These are phyloP conservation scores for Paracoccidioides lutzii DNA, from an alignment of 2,329 filamentous ascomycete genomes.

Conservation along the genomic window DNA sequence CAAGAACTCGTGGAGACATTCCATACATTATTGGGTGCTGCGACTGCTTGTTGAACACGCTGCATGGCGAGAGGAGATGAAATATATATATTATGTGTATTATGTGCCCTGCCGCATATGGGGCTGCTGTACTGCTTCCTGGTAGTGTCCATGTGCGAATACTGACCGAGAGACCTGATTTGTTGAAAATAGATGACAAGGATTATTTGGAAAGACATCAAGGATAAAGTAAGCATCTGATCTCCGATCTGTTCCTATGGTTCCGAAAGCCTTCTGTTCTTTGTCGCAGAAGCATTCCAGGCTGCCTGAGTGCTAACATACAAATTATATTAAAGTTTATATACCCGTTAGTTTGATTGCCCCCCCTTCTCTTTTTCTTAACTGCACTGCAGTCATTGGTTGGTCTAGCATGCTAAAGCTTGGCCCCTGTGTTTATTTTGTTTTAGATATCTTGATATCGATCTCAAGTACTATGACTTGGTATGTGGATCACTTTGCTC, in stretches of 20 bases:
- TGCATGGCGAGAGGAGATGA: no score
- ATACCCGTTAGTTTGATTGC: constrained; percentile 45
- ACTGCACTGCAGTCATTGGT: constrained; percentile 4
- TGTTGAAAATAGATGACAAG: constrained; percentile 63
- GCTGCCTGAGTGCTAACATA: neutral
- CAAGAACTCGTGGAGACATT: neutral
- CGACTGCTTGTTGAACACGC: neutral
- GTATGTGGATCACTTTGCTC: constrained; percentile 24
- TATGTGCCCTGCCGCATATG: no score
- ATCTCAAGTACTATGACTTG: constrained; percentile 96
- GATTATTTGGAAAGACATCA: constrained; percentile 98
- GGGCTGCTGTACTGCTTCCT: no score
- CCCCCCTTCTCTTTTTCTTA: neutral
- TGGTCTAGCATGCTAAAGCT: neutral
- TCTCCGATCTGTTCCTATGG: constrained; percentile 8
- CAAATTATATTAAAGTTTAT: constrained; percentile 51
- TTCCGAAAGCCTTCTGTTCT: neutral
- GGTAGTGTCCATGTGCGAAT: no score
- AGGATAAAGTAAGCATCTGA: constrained; percentile 56
- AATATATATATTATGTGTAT: no score
- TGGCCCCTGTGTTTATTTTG: neutral
- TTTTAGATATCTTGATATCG: constrained; percentile 70
- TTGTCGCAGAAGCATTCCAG: neutral
- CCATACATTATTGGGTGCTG: neutral
- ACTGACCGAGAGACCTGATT: neutral